A percentile compares a stretch with the other conserved stretches of the same genome.
Conservation (phyloP, 1,139 yeast species). For the Geotrichum europaeum region DNA sequence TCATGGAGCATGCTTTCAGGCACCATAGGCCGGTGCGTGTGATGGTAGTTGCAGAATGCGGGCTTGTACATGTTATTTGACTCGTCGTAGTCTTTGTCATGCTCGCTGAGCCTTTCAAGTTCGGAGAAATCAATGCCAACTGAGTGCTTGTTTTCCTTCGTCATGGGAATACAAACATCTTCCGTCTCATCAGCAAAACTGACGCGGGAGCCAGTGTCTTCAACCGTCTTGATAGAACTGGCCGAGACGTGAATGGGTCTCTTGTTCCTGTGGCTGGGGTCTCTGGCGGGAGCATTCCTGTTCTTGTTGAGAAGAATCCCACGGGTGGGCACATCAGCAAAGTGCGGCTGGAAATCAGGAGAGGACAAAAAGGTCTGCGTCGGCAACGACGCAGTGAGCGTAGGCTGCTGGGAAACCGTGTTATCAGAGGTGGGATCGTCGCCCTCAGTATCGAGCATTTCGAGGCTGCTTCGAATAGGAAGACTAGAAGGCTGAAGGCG, state of each 20-base stretch:
- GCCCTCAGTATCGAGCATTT: background rate
- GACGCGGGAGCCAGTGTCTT: conserved; percentile 26
- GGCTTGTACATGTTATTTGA: conserved; percentile 12
- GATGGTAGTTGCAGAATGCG: background rate
- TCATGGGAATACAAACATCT: conserved; percentile 96
- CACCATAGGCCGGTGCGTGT: conserved; percentile 10
- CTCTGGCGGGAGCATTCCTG: background rate
- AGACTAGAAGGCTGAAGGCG: conserved; percentile 32
- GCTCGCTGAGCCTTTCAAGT: conserved; percentile 35
- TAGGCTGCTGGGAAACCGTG: background rate
- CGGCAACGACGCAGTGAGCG: background rate
- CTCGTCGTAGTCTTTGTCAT: conserved; percentile 16
- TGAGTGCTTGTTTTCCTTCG: conserved; percentile 46
- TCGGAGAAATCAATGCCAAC: conserved; percentile 37
- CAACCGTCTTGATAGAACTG: conserved; percentile 17
- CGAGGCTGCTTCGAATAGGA: conserved; percentile 20
- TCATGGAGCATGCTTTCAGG: conserved; percentile 1
- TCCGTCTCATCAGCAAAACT: conserved; percentile 60
- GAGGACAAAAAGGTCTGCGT: background rate
- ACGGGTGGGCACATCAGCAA: conserved; percentile 4
- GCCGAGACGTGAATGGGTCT: conserved; percentile 23
- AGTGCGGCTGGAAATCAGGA: conserved; percentile 1
- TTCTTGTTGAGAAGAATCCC: conserved; percentile 17
- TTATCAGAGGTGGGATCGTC: conserved; percentile 6
- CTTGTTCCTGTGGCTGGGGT: conserved; percentile 19